phyloP scores from a whole-genome alignment of 805 yeast species.

The Komagataella pastoris region DNA sequence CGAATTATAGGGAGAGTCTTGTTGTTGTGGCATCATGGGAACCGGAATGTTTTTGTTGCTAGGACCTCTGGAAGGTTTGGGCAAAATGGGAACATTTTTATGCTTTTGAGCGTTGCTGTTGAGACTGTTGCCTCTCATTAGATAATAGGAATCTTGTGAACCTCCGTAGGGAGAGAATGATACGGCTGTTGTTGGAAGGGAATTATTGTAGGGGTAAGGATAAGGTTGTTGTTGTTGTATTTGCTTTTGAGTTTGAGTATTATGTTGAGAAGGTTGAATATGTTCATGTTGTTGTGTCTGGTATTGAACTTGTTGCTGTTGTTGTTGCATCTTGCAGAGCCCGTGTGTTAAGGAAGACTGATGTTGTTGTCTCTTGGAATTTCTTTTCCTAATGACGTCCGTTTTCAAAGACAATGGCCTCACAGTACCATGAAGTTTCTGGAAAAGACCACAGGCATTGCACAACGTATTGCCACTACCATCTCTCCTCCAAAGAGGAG shows the following conservation, averaged over 20 bases:
- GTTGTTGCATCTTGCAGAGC: background rate
- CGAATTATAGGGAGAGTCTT: background rate
- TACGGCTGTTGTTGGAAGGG: background rate
- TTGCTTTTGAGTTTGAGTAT: background rate
- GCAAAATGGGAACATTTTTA: constrained; percentile 20
- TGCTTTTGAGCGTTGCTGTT: constrained; percentile 6
- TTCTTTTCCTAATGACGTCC: constrained; percentile 44
- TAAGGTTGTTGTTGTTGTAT: background rate
- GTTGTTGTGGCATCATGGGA: background rate
- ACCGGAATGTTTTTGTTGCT: background rate
- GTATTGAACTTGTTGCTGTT: background rate
- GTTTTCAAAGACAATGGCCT: constrained; percentile 45
- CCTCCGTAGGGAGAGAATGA: background rate
- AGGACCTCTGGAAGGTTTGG: constrained; percentile 12
- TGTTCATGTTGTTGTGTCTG: background rate
- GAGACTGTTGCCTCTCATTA: background rate
- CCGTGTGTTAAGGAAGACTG: background rate
- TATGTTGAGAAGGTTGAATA: background rate
- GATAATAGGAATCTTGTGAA: background rate
- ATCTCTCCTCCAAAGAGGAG: constrained; percentile 53
- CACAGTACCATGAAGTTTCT: constrained; percentile 48
- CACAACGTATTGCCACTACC: constrained; percentile 46
- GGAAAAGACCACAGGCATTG: constrained; percentile 52
- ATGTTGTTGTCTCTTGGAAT: constrained; percentile 25
- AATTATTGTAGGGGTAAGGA: background rate